Conservation (phyloP, 1,284 basidiomycete genomes). For the Puccinia sorghi region DNA sequence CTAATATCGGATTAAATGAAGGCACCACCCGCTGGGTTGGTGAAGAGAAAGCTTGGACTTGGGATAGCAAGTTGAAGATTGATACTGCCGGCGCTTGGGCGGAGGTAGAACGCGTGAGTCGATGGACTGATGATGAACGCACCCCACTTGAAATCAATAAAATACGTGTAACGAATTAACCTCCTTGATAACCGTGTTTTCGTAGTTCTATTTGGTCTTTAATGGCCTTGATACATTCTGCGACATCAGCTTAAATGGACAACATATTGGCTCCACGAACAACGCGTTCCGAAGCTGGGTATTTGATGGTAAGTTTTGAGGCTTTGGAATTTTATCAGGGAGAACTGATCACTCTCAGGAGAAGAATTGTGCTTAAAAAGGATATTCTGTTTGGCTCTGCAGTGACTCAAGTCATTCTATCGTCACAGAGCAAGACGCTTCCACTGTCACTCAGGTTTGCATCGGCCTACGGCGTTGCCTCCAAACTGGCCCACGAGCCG, state of each 20-base stretch:
- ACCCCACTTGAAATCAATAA: background rate
- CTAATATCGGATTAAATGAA: conserved; percentile 51
- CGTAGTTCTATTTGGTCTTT: conserved; percentile 40
- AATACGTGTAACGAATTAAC: too few species aligned
- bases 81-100: conserved; percentile 1
- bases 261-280: conserved; percentile 17
- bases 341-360: too few species aligned
- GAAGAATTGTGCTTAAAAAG: background rate
- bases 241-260: conserved; percentile 2
- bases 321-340: background rate
- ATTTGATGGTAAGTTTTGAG: conserved; percentile 39
- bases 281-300: conserved; percentile 47
- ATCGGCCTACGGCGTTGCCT: conserved; percentile 18
- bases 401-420: conserved; percentile 28
- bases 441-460: conserved; percentile 28
- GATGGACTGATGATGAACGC: background rate
- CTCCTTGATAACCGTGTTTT: background rate
- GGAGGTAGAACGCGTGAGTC: conserved; percentile 32
- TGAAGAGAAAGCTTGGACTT: conserved; percentile 46
- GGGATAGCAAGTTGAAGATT: conserved; percentile 21
- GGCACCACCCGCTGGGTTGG: conserved; percentile 49
- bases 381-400: background rate
- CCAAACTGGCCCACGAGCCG: conserved; percentile 32
- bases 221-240: conserved; percentile 48
- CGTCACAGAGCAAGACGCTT: background rate